phyloP scores from a whole-genome alignment of 352 stramenopile species.

The Globisporangium nagaii region DNA sequence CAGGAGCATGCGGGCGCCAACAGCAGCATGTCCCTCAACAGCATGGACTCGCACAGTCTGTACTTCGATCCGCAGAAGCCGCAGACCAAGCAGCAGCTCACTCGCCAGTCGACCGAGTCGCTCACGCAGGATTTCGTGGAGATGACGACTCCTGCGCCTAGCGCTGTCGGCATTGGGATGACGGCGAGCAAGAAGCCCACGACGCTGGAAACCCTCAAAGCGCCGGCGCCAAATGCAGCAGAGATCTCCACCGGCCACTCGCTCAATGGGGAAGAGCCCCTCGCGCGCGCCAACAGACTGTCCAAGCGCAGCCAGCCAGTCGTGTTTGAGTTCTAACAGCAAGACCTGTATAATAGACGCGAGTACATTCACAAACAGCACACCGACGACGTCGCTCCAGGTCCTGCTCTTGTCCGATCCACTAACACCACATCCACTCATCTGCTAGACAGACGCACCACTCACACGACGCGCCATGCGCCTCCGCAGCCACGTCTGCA shows the following conservation, averaged over 20 bases:
- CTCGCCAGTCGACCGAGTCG: slow-evolving; percentile 12
- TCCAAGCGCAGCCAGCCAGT: background rate
- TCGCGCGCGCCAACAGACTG: background rate
- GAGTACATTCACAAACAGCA: background rate
- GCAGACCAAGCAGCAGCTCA: background rate
- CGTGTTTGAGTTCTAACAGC: slow-evolving; percentile 11
- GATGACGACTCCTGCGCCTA: slow-evolving; percentile 3
- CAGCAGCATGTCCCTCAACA: background rate
- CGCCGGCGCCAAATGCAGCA: background rate
- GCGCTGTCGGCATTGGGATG: background rate
- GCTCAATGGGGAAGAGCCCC: background rate
- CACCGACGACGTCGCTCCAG: background rate
- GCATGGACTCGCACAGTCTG: background rate
- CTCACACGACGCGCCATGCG: background rate
- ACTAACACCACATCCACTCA: background rate
- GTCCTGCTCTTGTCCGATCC: background rate
- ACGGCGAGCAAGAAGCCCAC: background rate
- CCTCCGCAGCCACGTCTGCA: slow-evolving; percentile 20
- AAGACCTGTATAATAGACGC: slow-evolving; percentile 2
- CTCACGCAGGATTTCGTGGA: slow-evolving; percentile 9
- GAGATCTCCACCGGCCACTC: background rate
- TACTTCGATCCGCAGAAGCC: background rate
- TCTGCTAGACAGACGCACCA: background rate
- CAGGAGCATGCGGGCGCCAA: too few species aligned
- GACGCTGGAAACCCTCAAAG: slow-evolving; percentile 4